Conservation (phyloP, 306 rosid species). For the Rosa lucieae region DNA sequence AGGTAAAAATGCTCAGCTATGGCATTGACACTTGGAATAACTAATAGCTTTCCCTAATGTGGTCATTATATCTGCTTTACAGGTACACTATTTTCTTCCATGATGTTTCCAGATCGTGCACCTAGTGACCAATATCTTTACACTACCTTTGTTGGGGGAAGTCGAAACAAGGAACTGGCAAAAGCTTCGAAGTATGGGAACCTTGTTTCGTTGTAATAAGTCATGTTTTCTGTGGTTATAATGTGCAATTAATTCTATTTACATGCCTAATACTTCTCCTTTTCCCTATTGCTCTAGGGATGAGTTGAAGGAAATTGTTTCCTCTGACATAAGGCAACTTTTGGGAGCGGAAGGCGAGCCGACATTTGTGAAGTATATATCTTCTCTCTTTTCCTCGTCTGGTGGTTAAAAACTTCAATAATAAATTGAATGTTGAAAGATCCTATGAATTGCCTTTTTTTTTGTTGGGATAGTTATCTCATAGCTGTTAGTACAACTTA, state of each 20-base stretch:
- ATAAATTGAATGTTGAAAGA: neutral
- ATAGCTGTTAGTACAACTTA: slow-evolving; percentile 9
- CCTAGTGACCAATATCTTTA: slow-evolving; percentile 71
- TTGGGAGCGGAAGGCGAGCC: slow-evolving; percentile 94
- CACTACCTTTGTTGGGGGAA: slow-evolving; percentile 83
- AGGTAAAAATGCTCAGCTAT: slow-evolving; percentile 54
- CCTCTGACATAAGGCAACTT: slow-evolving; percentile 77
- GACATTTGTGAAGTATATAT: slow-evolving; percentile 66
- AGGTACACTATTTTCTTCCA: slow-evolving; percentile 94
- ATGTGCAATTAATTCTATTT: neutral
- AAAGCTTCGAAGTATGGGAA: slow-evolving; percentile 68
- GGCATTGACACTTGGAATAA: slow-evolving; percentile 19
- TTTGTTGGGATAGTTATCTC: slow-evolving; percentile 14
- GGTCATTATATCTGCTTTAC: slow-evolving; percentile 31
- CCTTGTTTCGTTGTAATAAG: slow-evolving; percentile 13
- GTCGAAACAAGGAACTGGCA: slow-evolving; percentile 71
- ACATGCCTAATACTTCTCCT: slow-evolving; percentile 24
- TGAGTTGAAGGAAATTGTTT: slow-evolving; percentile 71
- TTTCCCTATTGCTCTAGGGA: slow-evolving; percentile 40
- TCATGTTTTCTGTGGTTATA: neutral
- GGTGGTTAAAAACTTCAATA: neutral
- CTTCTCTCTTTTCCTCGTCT: slow-evolving; percentile 19
- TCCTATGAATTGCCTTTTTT: neutral
- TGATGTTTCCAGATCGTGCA: slow-evolving; percentile 97
- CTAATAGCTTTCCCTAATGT: slow-evolving; percentile 14